Evolutionary conservation across 164 flowering plant genomes (phyloP).

Genomic region (Dillenia turbinata): DNA sequence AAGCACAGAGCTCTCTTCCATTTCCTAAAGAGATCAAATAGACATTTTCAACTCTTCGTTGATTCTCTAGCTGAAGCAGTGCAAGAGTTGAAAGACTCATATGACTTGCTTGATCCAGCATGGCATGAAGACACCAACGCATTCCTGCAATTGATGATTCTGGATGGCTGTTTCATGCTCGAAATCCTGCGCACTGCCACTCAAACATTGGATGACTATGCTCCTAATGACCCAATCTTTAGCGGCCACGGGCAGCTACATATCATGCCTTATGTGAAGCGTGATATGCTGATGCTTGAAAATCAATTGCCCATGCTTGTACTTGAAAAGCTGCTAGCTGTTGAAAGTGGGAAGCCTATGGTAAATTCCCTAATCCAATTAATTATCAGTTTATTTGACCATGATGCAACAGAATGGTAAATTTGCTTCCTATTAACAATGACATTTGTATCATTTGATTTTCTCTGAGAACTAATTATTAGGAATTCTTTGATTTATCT

Average conservation of each 20-base stretch:
- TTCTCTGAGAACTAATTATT: too few relatives aligned
- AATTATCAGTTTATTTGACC: neutral
- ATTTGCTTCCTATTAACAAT: neutral
- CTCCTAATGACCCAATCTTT: slow-evolving; percentile 52
- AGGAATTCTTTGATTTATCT: too few relatives aligned
- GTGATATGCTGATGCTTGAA: slow-evolving; percentile 65
- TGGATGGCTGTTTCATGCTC: slow-evolving; percentile 56
- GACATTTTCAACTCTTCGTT: slow-evolving; percentile 19
- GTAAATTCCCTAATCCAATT: slow-evolving; percentile 4
- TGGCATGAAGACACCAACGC: slow-evolving; percentile 20
- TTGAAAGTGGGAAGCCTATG: slow-evolving; percentile 19
- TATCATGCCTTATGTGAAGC: slow-evolving; percentile 36
- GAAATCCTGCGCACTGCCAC: slow-evolving; percentile 31
- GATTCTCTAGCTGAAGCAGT: slow-evolving; percentile 19
- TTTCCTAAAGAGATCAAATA: slow-evolving; percentile 35
- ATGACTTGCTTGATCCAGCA: slow-evolving; percentile 22
- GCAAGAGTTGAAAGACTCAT: slow-evolving; percentile 31
- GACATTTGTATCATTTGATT: too few relatives aligned
- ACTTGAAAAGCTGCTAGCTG: slow-evolving; percentile 28
- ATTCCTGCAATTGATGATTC: slow-evolving; percentile 41
- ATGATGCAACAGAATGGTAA: neutral
- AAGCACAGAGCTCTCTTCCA: slow-evolving; percentile 49
- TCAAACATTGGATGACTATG: slow-evolving; percentile 25
- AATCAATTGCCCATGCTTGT: slow-evolving; percentile 56
- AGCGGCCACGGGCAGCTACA: slow-evolving; percentile 48